Evolutionary conservation across 164 flowering plant genomes (phyloP), one percentile per base, ranked within the genome.

Genomic region (Paratinospora sagittata): DNA sequence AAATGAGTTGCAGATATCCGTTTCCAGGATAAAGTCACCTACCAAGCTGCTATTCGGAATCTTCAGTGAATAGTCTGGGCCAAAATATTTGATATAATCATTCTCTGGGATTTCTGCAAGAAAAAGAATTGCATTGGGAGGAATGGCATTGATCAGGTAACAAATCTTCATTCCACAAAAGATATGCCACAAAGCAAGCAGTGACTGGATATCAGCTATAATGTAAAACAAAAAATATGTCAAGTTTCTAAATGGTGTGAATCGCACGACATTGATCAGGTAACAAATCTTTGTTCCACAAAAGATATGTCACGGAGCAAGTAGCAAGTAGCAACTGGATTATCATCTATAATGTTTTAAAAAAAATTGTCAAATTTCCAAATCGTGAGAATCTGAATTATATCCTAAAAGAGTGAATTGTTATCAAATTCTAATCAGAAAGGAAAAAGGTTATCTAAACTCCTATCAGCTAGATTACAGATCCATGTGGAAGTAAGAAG

Each of bases 91-190:
- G 71, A 81, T 86, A 76, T 95, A 95, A 66, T 90, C 94, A 65
- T 95, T 95, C 1, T 95, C 94, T 62, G 99, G 99, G 65, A 95
- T 95, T 77, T 89, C 99, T 92, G 98, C 88, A 82, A 78, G 65
- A 76, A 73, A 78, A 69, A 62, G n/a, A 52, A 47, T 21, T 17
- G 4, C 16, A 36, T 67, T 41, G 21, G 19, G 27, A 58, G 23
- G 2, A 0, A 19, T n/a, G 2, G 24, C 24, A 55, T 10, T 19
- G n/a, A 23, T 8, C 24, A 55, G 61, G 26, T 19, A 55, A 55
- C 24, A n/a, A n/a, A 55, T n/a, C 24, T 8, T 55, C 23, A 6
- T 26, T 36, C 27, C 45, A 71, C 24, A 21, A 11, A 24, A 47
- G 21, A 43, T 4, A 24, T 12, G n/a, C 14, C 33, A 45, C 17